Evolutionary conservation across 2,329 filamentous ascomycete species (phyloP), one percentile per base, ranked within the genome.

Genomic region (Pseudopyrenochaeta lycopersici): DNA sequence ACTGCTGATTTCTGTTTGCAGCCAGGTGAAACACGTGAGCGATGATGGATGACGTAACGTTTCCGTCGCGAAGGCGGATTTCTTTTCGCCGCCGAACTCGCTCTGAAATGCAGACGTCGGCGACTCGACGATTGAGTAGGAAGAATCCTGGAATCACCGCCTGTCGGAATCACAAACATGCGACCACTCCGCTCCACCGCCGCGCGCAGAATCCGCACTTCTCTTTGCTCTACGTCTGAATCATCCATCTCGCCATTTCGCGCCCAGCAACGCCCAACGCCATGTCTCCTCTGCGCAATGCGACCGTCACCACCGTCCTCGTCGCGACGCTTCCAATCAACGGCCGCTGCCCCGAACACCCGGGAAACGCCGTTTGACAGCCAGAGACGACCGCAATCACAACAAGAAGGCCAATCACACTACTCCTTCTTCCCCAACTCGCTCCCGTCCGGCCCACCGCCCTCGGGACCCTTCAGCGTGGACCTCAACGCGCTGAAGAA

Each of bases 401-500:
- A 53, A 14, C 23, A 47, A 1, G 39, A 55, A 23, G 44, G 56
- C 11, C 65, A 78, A 60, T 91, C 88, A 49, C 86, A 94, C 82
- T 98, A 97, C 83, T 86, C 88, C 50, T 86, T 98, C 78, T 99
- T 99, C 81, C 92, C 93, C 1, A 73, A 84, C 29, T 90, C 92
- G 2, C 83, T 97, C 3, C 86, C 92, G 0, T 48, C 76, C 1
- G 94, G 94, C 1, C 90, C 92, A 0, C 95, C 95, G 0, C 94
- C 94, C 0, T 49, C 71, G 0, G 89, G 92, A 0, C 83, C 87
- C 53, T 99, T 98, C 82, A 77, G 81, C 12, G 86, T 98, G 69
- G 84, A 96, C 73, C 73, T 85, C 11, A 81, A 84, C 52, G 80
- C 84, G 14, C 85, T 98, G 17, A 90, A 91, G 44, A 85, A 85